Evolutionary conservation across 2,329 filamentous ascomycete species (phyloP).

Genomic region (Fusarium domesticum): DNA sequence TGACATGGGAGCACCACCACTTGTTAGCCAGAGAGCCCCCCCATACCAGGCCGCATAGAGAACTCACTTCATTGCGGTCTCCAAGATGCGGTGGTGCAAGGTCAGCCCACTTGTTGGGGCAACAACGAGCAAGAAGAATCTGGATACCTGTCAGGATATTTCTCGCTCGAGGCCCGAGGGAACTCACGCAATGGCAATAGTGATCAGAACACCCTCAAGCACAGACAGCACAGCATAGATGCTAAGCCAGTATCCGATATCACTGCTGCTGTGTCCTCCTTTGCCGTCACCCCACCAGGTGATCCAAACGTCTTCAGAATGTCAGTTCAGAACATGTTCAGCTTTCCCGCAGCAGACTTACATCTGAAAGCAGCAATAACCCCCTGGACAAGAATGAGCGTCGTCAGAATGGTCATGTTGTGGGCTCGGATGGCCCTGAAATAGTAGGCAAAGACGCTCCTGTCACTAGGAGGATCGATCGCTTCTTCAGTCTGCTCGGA

Average conservation of each 20-base stretch:
- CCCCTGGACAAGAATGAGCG: conserved; percentile 15
- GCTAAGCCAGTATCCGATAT: conserved; percentile 32
- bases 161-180: fast-evolving
- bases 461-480: conserved; percentile 16
- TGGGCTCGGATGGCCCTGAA: conserved; percentile 22
- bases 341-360: conserved; percentile 4
- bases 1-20: conserved; percentile 27
- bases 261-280: conserved; percentile 22
- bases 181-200: conserved; percentile 28
- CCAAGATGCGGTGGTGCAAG: conserved; percentile 25
- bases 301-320: conserved; percentile 27
- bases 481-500: not conserved
- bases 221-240: conserved; percentile 27
- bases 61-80: conserved; percentile 27
- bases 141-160: conserved; percentile 12
- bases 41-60: too few relatives aligned
- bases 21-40: too few relatives aligned
- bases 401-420: conserved; percentile 18
- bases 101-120: conserved; percentile 26
- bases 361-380: conserved; percentile 27
- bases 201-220: conserved; percentile 24
- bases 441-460: conserved; percentile 31
- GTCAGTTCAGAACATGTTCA: not conserved
- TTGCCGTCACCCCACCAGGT: conserved; percentile 34
- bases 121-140: conserved; percentile 27